Base-by-base conservation (phyloP, 805 yeast species). In the Teunomyces cretensis region DNA sequence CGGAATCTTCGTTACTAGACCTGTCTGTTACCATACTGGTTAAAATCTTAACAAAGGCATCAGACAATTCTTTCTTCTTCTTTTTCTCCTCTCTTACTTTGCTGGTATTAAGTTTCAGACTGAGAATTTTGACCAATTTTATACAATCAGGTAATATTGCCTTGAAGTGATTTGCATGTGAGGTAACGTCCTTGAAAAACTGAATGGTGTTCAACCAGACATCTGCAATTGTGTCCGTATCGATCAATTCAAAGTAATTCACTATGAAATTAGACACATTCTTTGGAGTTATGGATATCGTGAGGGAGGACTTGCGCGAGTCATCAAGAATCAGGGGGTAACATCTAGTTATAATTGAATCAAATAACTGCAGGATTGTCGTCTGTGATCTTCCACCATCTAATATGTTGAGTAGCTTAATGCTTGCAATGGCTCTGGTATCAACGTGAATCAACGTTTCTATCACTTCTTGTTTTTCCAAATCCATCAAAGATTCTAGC, bases 341-440 rank as follows among this genome's bases (percentile, higher is more conserved):
- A 43, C 79, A 68, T 47, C 85, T 67, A 8, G 80, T 67, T 16
- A 64, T 58, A 27, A 85, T 70, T 0, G 87, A 70, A 45, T 78
- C 73, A 52, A 88, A 70, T 4, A 90, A 66, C 53, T 79, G 76
- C 0, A 95, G 91, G 11, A 89, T 67, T 0, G 95, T 86, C 4
- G 79, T 55, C 45, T 82, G 86, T 0, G 96, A 86, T 51, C 87
- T 79, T 6, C 96, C 86, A 0, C 94, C 92, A 64, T 91, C 97
- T 40, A 91, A 66, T 2, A 86, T 83, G 60, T 87, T 89, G n/a
- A 88, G 62, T 1, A 88, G 57, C 52, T 83, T 85, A 54, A 81
- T 76, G 19, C 56, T 58, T 7, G 60, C 45, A 39, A 4, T 35
- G 42, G 9, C 40, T 11, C 44, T 8, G 5, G 33, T 30, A 13